A percentile compares a stretch with the other conserved stretches of the same genome.
phyloP scores from a whole-genome alignment of 1,139 yeast species.

The Nakaseomyces kungkrabaensis region DNA sequence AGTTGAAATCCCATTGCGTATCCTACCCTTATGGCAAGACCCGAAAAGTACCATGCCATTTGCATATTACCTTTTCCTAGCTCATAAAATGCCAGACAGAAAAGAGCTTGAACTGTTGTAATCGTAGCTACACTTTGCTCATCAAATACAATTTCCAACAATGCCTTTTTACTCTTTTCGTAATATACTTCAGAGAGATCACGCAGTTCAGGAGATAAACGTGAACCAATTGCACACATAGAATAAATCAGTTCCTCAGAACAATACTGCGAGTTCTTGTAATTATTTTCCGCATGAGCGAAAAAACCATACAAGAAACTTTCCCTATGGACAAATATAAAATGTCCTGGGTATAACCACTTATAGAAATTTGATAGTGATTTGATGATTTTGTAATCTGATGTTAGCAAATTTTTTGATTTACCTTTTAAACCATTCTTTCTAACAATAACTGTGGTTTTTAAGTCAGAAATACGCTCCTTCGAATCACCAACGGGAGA shows the following conservation, averaged over 20 bases:
- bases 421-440: conserved; percentile 33
- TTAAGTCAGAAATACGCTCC: conserved; percentile 26
- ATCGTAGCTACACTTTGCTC: conserved; percentile 29
- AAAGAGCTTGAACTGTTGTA: conserved; percentile 39
- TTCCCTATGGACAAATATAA: conserved; percentile 53
- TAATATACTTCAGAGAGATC: conserved; percentile 38
- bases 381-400: conserved; percentile 30
- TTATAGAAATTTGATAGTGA: conserved; percentile 49
- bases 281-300: conserved; percentile 30
- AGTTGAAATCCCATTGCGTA: conserved; percentile 56
- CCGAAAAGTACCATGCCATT: conserved; percentile 57
- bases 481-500: conserved; percentile 5
- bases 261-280: conserved; percentile 37
- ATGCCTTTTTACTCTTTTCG: conserved; percentile 36
- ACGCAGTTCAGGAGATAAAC: conserved; percentile 35
- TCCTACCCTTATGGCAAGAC: conserved; percentile 57
- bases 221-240: conserved; percentile 52
- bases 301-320: conserved; percentile 53
- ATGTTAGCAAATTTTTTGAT: conserved; percentile 16
- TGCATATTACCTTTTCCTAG: conserved; percentile 49
- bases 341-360: conserved; percentile 59
- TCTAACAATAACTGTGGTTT: conserved; percentile 27
- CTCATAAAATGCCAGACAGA: conserved; percentile 48
- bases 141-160: conserved; percentile 33
- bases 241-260: conserved; percentile 44